Evolutionary conservation across 192 early-diverging fungal genomes (phyloP).

Genomic region (Coemansia guatemalensis): DNA sequence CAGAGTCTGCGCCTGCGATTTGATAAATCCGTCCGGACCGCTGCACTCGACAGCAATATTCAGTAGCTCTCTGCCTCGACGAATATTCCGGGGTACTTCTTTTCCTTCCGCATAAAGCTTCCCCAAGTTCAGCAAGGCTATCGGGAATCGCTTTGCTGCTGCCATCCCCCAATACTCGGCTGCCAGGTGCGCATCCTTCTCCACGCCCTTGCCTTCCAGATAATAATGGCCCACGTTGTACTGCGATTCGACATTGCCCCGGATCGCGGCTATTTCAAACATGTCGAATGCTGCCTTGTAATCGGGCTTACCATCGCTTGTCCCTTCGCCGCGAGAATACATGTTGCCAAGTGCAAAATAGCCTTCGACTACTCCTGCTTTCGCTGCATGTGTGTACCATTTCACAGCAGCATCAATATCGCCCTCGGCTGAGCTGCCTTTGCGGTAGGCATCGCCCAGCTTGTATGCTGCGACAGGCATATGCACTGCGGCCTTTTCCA

Average conservation of each 20-base stretch:
- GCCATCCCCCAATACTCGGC: constrained; percentile 42
- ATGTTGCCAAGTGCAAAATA: constrained; percentile 34
- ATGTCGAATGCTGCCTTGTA: constrained; percentile 15
- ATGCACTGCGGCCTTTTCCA: constrained; percentile 19
- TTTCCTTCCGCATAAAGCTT: constrained; percentile 27
- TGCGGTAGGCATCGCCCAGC: constrained; percentile 28
- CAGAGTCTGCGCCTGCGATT: constrained; percentile 6
- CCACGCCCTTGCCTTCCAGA: constrained; percentile 22
- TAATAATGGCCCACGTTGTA: constrained; percentile 40
- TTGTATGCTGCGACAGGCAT: constrained; percentile 13
- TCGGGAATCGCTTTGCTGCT: constrained; percentile 19
- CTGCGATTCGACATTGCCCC: constrained; percentile 27
- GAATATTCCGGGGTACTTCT: neutral
- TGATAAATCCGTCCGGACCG: constrained; percentile 11
- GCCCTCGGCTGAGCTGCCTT: neutral
- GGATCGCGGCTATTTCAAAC: constrained; percentile 34
- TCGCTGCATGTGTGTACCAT: constrained; percentile 26
- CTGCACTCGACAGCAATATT: constrained; percentile 17
- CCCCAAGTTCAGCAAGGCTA: constrained; percentile 35
- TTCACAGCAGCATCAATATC: constrained; percentile 15
- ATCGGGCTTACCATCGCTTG: constrained; percentile 18
- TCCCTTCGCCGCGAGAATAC: constrained; percentile 17
- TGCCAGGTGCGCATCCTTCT: constrained; percentile 22
- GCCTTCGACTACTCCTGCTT: constrained; percentile 13
- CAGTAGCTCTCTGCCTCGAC: constrained; percentile 16